A percentile compares a stretch with the other conserved stretches of the same genome.
Conservation (phyloP, 2,329 filamentous ascomycete species). For the Thelonectria discophora region DNA sequence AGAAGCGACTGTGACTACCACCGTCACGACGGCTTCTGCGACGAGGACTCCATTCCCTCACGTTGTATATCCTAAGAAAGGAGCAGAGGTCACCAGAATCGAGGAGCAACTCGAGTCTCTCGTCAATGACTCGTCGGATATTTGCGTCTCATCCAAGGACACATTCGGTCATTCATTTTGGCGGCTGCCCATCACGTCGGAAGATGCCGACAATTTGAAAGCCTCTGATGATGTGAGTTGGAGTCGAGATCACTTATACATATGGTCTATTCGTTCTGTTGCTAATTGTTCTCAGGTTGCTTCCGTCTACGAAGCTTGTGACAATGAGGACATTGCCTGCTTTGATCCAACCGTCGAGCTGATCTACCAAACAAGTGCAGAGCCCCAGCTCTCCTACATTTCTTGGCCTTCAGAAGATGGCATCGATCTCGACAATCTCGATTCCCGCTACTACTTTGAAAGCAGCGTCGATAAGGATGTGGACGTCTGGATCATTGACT, state of each 20-base stretch:
- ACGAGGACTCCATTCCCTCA: neutral
- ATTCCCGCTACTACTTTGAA: constrained; percentile 14
- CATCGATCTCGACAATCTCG: neutral
- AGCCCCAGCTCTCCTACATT: neutral
- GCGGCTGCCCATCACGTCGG: no score
- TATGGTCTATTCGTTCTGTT: no score
- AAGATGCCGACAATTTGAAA: no score
- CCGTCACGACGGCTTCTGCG: neutral
- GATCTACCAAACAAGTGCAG: neutral
- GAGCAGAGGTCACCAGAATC: neutral
- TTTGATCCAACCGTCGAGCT: constrained; percentile 1
- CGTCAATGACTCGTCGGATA: neutral
- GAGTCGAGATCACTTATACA: no score
- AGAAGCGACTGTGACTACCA: neutral
- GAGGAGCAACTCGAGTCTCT: neutral
- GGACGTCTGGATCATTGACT: constrained; percentile 18
- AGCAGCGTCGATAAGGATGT: constrained; percentile 6
- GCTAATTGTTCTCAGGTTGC: neutral
- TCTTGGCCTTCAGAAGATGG: neutral
- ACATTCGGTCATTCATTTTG: no score
- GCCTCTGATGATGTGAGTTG: no score
- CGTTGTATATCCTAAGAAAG: constrained; percentile 4
- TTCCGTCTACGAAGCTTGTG: neutral
- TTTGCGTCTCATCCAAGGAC: neutral
- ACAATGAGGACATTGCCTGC: neutral